Conservation (phyloP, 305 asterid genomes). For the Solanum chacoense region DNA sequence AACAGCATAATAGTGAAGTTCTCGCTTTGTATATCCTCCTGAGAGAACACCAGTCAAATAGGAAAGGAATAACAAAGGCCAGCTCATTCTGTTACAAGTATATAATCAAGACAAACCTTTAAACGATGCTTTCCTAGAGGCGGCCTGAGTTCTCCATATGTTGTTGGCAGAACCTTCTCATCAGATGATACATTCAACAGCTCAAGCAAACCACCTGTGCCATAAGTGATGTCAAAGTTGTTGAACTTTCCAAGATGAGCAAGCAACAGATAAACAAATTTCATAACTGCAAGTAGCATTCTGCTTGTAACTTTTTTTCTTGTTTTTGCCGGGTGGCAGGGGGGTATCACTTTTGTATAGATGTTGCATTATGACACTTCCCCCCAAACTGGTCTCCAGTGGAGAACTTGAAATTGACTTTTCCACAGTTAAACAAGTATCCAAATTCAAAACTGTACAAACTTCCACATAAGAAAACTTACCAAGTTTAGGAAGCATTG, state of each 20-base stretch:
- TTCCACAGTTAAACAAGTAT: neutral
- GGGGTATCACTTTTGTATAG: neutral
- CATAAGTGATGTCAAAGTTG: neutral
- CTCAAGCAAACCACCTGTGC: conserved; percentile 68
- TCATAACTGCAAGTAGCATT: neutral
- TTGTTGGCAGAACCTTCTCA: conserved; percentile 61
- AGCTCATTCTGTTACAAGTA: neutral
- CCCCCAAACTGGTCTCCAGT: neutral
- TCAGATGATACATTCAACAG: conserved; percentile 71
- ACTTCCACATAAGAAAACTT: conserved; percentile 3
- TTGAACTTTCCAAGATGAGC: neutral
- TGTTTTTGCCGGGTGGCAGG: neutral
- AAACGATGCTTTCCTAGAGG: conserved; percentile 95
- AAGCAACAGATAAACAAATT: neutral
- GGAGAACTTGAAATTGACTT: neutral
- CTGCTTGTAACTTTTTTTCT: neutral
- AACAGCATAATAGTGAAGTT: neutral
- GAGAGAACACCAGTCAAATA: neutral
- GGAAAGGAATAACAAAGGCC: neutral
- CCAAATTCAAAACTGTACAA: neutral
- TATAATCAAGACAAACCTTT: conserved; percentile 39
- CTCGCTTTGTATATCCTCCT: neutral
- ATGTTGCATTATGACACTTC: neutral
- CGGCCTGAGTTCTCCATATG: conserved; percentile 87
- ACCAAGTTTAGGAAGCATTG: conserved; percentile 96